Base-by-base conservation (phyloP, 1,139 yeast genomes). In the Saccharomyces uvarum region DNA sequence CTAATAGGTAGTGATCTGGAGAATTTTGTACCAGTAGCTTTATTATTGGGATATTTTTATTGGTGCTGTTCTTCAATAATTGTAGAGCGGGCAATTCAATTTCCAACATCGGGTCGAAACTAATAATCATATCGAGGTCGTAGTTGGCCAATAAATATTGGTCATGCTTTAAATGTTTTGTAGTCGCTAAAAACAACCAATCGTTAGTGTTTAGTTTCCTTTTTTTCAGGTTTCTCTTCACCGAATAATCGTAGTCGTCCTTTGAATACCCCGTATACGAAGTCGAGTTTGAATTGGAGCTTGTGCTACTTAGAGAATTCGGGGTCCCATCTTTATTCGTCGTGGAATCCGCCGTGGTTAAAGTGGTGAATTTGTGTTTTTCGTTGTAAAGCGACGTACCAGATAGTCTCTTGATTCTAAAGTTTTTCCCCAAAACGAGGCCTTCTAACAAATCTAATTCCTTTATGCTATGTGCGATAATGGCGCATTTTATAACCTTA, bases 391-490 rank as follows among this genome's bases (percentile, higher is more conserved):
- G 68, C 48, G 83, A 80, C 1, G 81, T 75, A 14, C 86, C 84
- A 47, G 87, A 81, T 56, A 82, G 76, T 62, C 88, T 77, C 57
- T 77, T 77, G 63, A 84, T 83, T 56, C 75, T 74, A 29, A 83
- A 67, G 44, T 74, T 69, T 62, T 85, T 81, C 0, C 93, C 93
- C 29, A 85, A 73, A 19, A 85, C 67, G 26, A 83, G 70, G 0
- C 88, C 85, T 65, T 86, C 95, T 3, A 86, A 75, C 48, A 85
- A 70, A 63, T 86, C 95, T 62, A 86, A 69, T 64, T 86, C 93
- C 62, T 84, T 83, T 38, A 84, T 77, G 60, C 77, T 79, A 47
- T 78, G 78, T 0, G 88, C 84, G 3, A 83, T 78, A n/a, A 86
- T 75, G 47, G 82, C 70, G 3, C 44, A 38, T 24, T 84, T 61